phyloP scores from a whole-genome alignment of 2,329 filamentous ascomycete species.

The Colletotrichum truncatum region DNA sequence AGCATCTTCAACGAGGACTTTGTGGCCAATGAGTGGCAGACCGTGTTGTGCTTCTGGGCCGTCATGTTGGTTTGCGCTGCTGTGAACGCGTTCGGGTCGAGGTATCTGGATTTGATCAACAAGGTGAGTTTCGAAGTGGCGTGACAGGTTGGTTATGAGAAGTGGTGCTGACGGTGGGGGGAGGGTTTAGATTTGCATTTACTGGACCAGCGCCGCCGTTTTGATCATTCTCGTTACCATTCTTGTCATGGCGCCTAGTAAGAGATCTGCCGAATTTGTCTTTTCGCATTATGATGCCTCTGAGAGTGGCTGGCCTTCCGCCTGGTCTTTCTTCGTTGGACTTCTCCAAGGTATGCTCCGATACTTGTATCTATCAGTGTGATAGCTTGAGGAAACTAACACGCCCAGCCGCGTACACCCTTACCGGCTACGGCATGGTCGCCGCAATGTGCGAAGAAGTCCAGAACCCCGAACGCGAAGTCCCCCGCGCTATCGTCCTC shows the following conservation, averaged over 20 bases:
- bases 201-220: conserved; percentile 74
- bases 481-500: conserved; percentile 76
- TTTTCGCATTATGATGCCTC: conserved; percentile 75
- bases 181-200: conserved; percentile 71
- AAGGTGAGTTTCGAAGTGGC: too few species aligned
- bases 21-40: conserved; percentile 74
- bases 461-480: conserved; percentile 73
- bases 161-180: neutral
- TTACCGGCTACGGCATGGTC: conserved; percentile 76
- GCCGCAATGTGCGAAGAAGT: conserved; percentile 79
- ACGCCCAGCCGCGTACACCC: conserved; percentile 60
- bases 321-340: conserved; percentile 79
- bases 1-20: conserved; percentile 76
- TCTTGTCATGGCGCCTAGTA: conserved; percentile 67
- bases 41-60: conserved; percentile 76
- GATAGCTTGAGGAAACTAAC: neutral
- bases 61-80: conserved; percentile 72
- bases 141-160: too few species aligned
- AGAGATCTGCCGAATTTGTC: conserved; percentile 69
- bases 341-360: conserved; percentile 58
- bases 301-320: conserved; percentile 71
- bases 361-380: neutral
- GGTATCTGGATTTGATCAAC: conserved; percentile 72
- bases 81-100: conserved; percentile 72
- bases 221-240: conserved; percentile 59